Conservation (phyloP, 345 rosid species). For the Gossypium thurberi region DNA sequence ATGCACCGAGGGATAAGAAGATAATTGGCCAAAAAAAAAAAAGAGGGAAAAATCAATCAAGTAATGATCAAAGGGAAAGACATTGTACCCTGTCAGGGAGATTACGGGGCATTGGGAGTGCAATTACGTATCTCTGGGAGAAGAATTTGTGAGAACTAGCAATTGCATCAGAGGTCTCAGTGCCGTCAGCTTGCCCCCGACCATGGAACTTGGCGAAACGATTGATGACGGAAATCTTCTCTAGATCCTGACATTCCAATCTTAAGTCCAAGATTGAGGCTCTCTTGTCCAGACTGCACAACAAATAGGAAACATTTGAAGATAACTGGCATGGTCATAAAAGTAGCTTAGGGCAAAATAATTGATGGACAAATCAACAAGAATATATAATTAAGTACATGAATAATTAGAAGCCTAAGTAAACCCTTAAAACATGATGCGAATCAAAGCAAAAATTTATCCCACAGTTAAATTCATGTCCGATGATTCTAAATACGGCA, state of each 20-base stretch:
- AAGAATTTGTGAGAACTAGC: conserved; percentile 37
- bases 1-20: background rate
- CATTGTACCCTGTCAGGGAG: conserved; percentile 90
- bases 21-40: background rate
- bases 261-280: conserved; percentile 57
- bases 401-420: background rate
- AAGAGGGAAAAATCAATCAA: background rate
- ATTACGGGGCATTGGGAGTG: conserved; percentile 74
- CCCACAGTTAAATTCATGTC: too few relatives aligned
- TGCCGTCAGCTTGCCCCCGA: conserved; percentile 44
- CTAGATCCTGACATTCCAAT: conserved; percentile 78
- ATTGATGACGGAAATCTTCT: conserved; percentile 73
- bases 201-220: conserved; percentile 92
- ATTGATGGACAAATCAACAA: background rate
- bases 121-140: conserved; percentile 81
- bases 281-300: conserved; percentile 68
- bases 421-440: too few relatives aligned
- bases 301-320: conserved; percentile 7
- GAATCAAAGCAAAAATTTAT: too few relatives aligned
- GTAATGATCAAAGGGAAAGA: conserved; percentile 22
- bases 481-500: too few relatives aligned
- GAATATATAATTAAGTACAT: background rate
- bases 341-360: background rate
- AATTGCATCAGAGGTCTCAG: conserved; percentile 37
- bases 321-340: background rate